A percentile compares a stretch with the other conserved stretches of the same genome.
Evolutionary conservation across 495 filamentous ascomycete genomes (phyloP).

Genomic region (Elaphomyces granulatus): DNA sequence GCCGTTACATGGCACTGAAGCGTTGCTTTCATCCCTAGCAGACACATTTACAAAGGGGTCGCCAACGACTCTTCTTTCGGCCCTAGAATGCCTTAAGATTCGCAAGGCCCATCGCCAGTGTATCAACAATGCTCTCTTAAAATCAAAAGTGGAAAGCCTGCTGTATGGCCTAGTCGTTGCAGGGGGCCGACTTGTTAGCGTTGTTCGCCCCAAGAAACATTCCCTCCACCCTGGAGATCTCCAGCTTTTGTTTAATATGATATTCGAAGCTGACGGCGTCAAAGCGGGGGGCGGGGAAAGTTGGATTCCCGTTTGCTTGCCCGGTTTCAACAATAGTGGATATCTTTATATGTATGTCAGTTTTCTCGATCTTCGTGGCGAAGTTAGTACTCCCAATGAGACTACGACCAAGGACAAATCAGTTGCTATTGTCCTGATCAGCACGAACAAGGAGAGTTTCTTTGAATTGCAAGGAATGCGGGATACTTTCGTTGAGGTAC

Average conservation of each 20-base stretch:
- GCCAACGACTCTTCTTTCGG: slow-evolving; percentile 72
- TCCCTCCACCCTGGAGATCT: slow-evolving; percentile 92
- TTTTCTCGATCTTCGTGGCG: slow-evolving; percentile 46
- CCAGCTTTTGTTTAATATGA: slow-evolving; percentile 96
- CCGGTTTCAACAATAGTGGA: slow-evolving; percentile 94
- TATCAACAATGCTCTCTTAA: slow-evolving; percentile 79
- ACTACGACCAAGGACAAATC: slow-evolving; percentile 48
- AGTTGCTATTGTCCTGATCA: slow-evolving; percentile 85
- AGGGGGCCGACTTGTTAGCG: slow-evolving; percentile 84
- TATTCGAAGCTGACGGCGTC: slow-evolving; percentile 87
- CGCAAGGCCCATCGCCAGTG: slow-evolving; percentile 71
- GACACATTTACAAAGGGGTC: slow-evolving; percentile 92
- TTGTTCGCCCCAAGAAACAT: slow-evolving; percentile 86
- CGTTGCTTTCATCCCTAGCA: slow-evolving; percentile 76
- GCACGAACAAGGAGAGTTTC: slow-evolving; percentile 82
- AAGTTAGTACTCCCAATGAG: slow-evolving; percentile 16
- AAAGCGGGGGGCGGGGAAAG: slow-evolving; percentile 85
- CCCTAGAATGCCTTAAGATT: slow-evolving; percentile 78
- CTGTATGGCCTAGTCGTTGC: slow-evolving; percentile 93
- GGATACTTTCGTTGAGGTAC: slow-evolving; percentile 55
- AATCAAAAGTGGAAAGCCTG: slow-evolving; percentile 53
- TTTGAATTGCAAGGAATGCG: slow-evolving; percentile 80
- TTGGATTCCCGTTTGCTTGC: slow-evolving; percentile 93
- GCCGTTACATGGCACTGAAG: slow-evolving; percentile 88
- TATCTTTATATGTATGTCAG: slow-evolving; percentile 99